phyloP scores from a whole-genome alignment of 1,284 basidiomycete species.

The Cryptococcus neoformans region DNA sequence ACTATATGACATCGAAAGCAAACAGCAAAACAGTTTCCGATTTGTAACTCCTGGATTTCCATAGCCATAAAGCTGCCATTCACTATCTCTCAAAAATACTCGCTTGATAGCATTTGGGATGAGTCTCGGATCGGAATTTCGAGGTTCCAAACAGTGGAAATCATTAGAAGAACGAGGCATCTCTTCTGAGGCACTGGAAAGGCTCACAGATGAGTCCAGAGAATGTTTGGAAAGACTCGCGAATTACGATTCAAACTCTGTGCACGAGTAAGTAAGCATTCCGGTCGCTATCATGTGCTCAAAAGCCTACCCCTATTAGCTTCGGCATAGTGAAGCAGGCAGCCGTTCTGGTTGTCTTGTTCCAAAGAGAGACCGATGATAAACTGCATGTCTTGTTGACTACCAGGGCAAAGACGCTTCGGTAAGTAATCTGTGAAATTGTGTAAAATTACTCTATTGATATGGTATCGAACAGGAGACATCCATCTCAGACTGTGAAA shows the following conservation, averaged over 20 bases:
- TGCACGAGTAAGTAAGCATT: slow-evolving; percentile 7
- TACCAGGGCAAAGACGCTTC: slow-evolving; percentile 70
- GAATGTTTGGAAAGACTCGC: slow-evolving; percentile 3
- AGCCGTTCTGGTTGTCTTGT: slow-evolving; percentile 74
- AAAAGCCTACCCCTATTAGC: slow-evolving; percentile 17
- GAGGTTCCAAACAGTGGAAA: not conserved
- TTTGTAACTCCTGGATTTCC: too few relatives aligned
- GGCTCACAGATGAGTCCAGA: slow-evolving; percentile 25
- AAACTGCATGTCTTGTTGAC: slow-evolving; percentile 71
- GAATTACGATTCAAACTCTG: not conserved
- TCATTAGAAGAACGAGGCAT: slow-evolving; percentile 1
- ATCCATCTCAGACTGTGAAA: slow-evolving; percentile 38
- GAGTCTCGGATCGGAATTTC: not conserved
- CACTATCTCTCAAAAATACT: too few relatives aligned
- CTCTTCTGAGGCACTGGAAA: slow-evolving; percentile 7
- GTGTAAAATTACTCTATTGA: not conserved
- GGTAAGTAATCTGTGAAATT: slow-evolving; percentile 39
- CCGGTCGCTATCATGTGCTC: not conserved
- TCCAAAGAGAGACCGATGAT: slow-evolving; percentile 58
- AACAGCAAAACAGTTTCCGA: too few relatives aligned
- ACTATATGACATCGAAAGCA: too few relatives aligned
- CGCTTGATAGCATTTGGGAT: not conserved
- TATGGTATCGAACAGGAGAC: slow-evolving; percentile 16
- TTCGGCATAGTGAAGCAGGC: slow-evolving; percentile 51
- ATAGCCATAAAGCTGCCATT: too few relatives aligned